Evolutionary conservation across 371 early-diverging fungal species (phyloP).

Genomic region (Mortierella sp.): DNA sequence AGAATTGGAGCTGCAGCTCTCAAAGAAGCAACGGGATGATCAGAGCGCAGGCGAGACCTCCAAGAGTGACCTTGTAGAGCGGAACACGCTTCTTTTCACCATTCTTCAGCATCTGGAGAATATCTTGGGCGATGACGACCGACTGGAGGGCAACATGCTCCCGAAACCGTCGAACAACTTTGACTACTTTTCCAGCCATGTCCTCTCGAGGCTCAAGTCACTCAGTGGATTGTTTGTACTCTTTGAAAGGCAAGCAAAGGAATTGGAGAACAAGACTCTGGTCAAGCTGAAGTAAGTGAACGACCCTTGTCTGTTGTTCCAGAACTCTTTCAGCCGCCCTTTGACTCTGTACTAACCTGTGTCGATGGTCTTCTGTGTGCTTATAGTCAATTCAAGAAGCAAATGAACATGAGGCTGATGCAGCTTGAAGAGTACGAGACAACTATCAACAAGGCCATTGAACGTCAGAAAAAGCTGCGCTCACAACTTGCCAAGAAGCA

Average conservation of each 20-base stretch:
- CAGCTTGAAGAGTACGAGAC: conserved; percentile 36
- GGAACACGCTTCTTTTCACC: conserved; percentile 52
- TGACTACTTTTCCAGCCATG: conserved; percentile 44
- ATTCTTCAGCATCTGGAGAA: conserved; percentile 51
- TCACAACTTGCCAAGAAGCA: conserved; percentile 30
- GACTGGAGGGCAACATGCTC: conserved; percentile 36
- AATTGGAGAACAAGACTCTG: conserved; percentile 44
- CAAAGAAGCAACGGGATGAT: conserved; percentile 35
- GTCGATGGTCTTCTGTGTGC: too few relatives aligned
- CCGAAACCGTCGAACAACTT: conserved; percentile 56
- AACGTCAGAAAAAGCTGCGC: conserved; percentile 48
- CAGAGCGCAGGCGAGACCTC: conserved; percentile 16
- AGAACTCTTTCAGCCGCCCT: not conserved
- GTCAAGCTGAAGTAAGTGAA: conserved; percentile 27
- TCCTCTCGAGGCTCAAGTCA: conserved; percentile 44
- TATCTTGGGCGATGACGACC: conserved; percentile 45
- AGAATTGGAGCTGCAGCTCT: conserved; percentile 36
- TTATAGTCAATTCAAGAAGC: conserved; percentile 49
- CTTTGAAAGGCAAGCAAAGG: conserved; percentile 53
- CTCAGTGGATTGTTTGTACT: conserved; percentile 40
- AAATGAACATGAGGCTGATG: conserved; percentile 35
- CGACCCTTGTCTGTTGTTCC: not conserved
- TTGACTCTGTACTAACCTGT: too few relatives aligned
- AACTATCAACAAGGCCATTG: conserved; percentile 38
- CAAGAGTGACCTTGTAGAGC: conserved; percentile 46